These are phyloP conservation scores for Nannizzia gypsea DNA, from an alignment of 2,329 filamentous ascomycete species.

Conservation along the genomic window DNA sequence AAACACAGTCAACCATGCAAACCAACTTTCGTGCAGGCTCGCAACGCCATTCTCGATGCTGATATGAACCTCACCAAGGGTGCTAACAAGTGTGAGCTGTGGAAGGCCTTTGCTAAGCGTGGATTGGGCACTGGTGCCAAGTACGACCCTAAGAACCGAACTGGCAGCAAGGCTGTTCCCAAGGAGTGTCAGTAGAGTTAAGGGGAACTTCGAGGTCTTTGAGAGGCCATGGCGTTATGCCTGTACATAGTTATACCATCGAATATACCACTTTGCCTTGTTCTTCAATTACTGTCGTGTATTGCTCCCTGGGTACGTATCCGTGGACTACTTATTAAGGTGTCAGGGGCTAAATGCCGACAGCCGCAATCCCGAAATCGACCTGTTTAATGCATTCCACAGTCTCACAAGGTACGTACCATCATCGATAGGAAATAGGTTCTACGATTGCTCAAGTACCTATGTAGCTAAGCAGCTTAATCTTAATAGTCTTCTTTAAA, in stretches of 20 bases:
- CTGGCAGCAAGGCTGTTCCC: neutral
- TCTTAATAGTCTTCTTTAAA: no score
- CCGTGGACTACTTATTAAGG: no score
- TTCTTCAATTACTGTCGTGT: neutral
- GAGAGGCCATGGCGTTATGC: neutral
- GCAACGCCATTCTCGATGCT: constrained; percentile 12
- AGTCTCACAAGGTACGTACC: no score
- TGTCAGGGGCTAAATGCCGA: no score
- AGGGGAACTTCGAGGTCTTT: neutral
- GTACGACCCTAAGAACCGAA: neutral
- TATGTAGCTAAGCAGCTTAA: no score
- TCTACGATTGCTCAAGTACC: no score
- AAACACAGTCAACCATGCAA: constrained; percentile 10
- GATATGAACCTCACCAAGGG: constrained; percentile 12
- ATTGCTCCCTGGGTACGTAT: no score
- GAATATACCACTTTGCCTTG: neutral
- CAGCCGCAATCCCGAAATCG: no score
- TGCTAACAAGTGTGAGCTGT: constrained; percentile 12
- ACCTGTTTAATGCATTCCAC: no score
- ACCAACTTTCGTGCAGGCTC: constrained; percentile 13
- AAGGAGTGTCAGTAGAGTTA: neutral
- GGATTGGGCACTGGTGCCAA: constrained; percentile 6
- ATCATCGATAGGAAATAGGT: no score
- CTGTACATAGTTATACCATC: neutral
- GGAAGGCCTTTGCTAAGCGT: constrained; percentile 12